Evolutionary conservation across 805 yeast genomes (phyloP), one percentile per base, ranked within the genome.

Genomic region (Candida tibetensis): DNA sequence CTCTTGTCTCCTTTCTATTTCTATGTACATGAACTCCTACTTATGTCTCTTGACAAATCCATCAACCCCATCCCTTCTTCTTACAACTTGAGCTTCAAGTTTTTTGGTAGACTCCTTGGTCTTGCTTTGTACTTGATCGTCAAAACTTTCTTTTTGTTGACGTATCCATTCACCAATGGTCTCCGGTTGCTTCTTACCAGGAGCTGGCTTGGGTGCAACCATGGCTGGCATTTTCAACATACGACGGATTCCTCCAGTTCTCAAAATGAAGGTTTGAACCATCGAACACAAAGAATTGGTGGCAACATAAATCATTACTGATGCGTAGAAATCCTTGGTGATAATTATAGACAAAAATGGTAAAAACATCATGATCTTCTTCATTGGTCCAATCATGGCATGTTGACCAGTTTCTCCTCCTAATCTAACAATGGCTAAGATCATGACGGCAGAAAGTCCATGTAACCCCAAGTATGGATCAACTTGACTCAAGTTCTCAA

Each of bases 391-490:
- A 43, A 77, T 68, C 64, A 84, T 71, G 37, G 71, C 74, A 36
- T 74, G 79, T 14, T 40, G 45, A 36, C 96, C 97, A 9, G 93
- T 84, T 58, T 91, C 97, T 49, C 96, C 96, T 44, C 97, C 98
- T 31, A 81, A 66, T 58, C 80, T 78, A 60, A 91, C 80, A 51
- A 91, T 82, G 1, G 78, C 72, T 38, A 85, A 76, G 43, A 89
- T 85, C 17, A 83, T 72, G 17, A 79, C 73, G 8, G 96, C 96
- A 12, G 98, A 81, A 30, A 88, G 64, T 30, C 83, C 62, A 57
- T 90, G 98, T 45, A 91, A 71, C 3, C 96, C 97, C 39, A 86
- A 66, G 64, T 86, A 93, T 2, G 98, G 97, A 60, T 93, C 99
- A 2, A 95, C 80, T 23, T 77, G 82, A 14, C 86, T 71, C 51